Evolutionary conservation across 371 early-diverging fungal genomes (phyloP), one percentile per base, ranked within the genome.

Genomic region (Mortierella sp.): DNA sequence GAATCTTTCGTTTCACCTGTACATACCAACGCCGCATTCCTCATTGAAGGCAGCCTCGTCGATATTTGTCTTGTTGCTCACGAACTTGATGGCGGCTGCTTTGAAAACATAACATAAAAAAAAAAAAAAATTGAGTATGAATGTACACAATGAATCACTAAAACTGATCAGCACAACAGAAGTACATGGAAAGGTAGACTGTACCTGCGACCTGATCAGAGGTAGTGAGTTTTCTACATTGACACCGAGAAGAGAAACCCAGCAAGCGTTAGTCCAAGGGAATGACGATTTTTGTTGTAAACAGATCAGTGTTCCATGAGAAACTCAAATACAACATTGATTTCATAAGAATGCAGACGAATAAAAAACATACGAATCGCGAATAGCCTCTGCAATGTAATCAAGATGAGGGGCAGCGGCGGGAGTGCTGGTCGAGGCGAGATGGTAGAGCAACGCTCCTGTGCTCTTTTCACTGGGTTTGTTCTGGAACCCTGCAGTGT

Each of bases 151-250:
- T 52, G 11, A n/a, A 52, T 16, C 8, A 9, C 22, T 8, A 22
- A 52, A 52, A 58, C 58, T 52, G 64, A 64, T 64, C 64, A 55
- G 71, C 50, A 58, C 41, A 47, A 24, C 38, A 38, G 13, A 72
- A 62, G 63, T 64, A 74, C 59, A 68, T 36, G 68, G 67, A 74
- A 63, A 74, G 68, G 63, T 63, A 68, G 52, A 4, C 10, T 70
- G 65, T 90, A 94, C 96, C 96, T 50, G 94, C 77, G n/a, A 98
- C 88, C 88, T 97, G 99, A 65, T 98, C 99, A 32, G 86, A 86
- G 28, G 94, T 87, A 38, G 88, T 90, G 57, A 98, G 88, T 67
- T 91, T 90, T 41, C 81, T 77, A 64, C 48, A 38, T 22, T 41
- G 28, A 43, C 0, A 62, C 40, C 47, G 43, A 1, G 45, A 45